phyloP scores from a whole-genome alignment of 202 grass and related monocot species.

The Cymbopogon flexuosus region DNA sequence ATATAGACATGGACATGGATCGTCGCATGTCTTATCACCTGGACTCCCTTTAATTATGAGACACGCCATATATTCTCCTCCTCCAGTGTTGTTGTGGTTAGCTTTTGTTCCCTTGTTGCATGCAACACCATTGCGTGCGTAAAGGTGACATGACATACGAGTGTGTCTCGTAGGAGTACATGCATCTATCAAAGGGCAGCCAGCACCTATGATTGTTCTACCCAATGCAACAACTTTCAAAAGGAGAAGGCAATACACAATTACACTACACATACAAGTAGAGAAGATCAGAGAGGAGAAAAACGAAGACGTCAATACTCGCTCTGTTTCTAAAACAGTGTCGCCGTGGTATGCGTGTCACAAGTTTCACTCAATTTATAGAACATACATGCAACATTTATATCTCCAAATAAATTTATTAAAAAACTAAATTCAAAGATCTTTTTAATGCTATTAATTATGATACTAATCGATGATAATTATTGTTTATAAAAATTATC shows the following conservation, averaged over 20 bases:
- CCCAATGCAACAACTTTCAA: slow-evolving; percentile 15
- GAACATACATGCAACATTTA: too few relatives aligned
- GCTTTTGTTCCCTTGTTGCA: slow-evolving; percentile 40
- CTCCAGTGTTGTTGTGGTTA: slow-evolving; percentile 43
- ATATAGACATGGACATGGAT: too few relatives aligned
- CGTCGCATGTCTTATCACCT: slow-evolving; percentile 32
- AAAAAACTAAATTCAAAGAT: too few relatives aligned
- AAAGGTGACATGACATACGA: slow-evolving; percentile 53
- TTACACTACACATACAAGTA: background rate
- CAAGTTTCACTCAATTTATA: too few relatives aligned
- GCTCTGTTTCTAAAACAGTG: too few relatives aligned
- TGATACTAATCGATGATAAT: too few relatives aligned
- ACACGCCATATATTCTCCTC: slow-evolving; percentile 48
- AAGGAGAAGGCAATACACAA: background rate
- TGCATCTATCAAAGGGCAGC: slow-evolving; percentile 7
- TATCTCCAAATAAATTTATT: too few relatives aligned
- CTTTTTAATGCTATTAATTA: too few relatives aligned
- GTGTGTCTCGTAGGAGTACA: slow-evolving; percentile 24
- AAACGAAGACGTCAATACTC: background rate
- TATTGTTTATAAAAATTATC: too few relatives aligned
- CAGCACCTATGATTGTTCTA: slow-evolving; percentile 34
- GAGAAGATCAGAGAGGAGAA: background rate
- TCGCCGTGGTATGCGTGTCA: too few relatives aligned
- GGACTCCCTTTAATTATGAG: slow-evolving; percentile 43
- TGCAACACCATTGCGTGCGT: slow-evolving; percentile 37